Evolutionary conservation across 345 rosid species (phyloP), one percentile per base, ranked within the genome.

Genomic region (Boechera stricta): DNA sequence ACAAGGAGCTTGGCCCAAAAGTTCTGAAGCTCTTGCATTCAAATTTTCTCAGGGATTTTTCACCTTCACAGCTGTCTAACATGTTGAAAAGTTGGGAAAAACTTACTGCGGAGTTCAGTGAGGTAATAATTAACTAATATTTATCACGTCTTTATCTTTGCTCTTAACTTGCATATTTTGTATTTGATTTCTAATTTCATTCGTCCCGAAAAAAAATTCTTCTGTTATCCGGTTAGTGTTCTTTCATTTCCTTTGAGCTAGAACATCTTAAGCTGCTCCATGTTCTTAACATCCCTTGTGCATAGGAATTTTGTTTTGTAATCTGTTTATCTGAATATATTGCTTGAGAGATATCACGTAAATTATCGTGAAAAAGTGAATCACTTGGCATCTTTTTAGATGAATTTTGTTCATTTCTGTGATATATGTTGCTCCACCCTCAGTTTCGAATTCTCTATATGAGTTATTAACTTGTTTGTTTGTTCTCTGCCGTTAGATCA

Each of bases 81-180:
- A 70, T 95, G 86, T 80, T 92, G 38, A 84, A 84, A 79, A 81
- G 74, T 58, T 95, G 97, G 98, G 91, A 88, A 80, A 83, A 62
- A 53, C 84, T 84, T 64, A 81, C 91, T 1, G 64, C 66, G 0
- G 88, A 80, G 64, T 63, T 78, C 57, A 65, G 76, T 68, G 87
- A 92, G 97, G 98, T 93, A 88, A 42, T 53, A 51, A 53, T 36
- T 61, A 11, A 18, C 41, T 52, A 10, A 72, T 12, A 31, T 59
- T 16, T 51, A 24, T 72, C 11, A 56, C 59, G 32, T 9, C 18
- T 38, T 6, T 28, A 36, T 28, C 29, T 0, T 71, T 71, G 16
- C 72, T 47, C 59, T 45, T 64, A 53, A 56, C 55, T 38, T 57
- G 60, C 81, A 41, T 64, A 64, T 47, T 38, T 65, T 35, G 26